Conservation (phyloP, 495 filamentous ascomycete genomes). For the Aspergillus bertholletiae region DNA sequence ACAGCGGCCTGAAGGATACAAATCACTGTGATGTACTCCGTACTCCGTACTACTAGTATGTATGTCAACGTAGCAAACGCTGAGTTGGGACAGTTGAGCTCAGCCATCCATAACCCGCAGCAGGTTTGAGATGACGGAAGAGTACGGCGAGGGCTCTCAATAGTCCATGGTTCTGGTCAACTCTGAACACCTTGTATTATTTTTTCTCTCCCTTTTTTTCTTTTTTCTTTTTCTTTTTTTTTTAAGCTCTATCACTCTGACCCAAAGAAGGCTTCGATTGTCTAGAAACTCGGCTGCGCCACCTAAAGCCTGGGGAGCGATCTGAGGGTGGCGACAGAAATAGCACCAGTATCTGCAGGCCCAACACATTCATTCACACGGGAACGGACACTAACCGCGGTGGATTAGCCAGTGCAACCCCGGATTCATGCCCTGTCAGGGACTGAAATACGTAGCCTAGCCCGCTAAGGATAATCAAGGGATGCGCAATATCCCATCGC, state of each 20-base stretch:
- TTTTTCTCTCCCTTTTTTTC: background rate
- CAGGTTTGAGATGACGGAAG: constrained; percentile 2
- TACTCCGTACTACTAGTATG: too few relatives aligned
- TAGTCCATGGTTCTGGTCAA: constrained; percentile 6
- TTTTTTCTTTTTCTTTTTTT: background rate
- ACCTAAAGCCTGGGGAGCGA: constrained; percentile 11
- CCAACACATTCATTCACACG: constrained; percentile 7
- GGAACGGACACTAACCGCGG: constrained; percentile 6
- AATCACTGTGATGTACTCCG: background rate
- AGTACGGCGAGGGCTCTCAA: constrained; percentile 10
- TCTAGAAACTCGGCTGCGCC: constrained; percentile 13
- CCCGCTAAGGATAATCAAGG: constrained; percentile 9
- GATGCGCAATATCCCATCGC: constrained; percentile 1
- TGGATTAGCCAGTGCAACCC: constrained; percentile 15
- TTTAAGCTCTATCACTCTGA: too few relatives aligned
- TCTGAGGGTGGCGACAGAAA: constrained; percentile 22
- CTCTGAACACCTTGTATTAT: constrained; percentile 4
- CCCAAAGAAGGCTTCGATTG: background rate
- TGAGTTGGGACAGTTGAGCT: background rate
- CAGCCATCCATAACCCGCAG: background rate
- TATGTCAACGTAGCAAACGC: background rate
- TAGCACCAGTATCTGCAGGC: constrained; percentile 15
- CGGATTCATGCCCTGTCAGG: constrained; percentile 17
- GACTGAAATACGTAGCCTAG: background rate
- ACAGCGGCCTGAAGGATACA: background rate